Conservation (phyloP, 2,329 filamentous ascomycete species). For the Chaetomiaceae sp. region DNA sequence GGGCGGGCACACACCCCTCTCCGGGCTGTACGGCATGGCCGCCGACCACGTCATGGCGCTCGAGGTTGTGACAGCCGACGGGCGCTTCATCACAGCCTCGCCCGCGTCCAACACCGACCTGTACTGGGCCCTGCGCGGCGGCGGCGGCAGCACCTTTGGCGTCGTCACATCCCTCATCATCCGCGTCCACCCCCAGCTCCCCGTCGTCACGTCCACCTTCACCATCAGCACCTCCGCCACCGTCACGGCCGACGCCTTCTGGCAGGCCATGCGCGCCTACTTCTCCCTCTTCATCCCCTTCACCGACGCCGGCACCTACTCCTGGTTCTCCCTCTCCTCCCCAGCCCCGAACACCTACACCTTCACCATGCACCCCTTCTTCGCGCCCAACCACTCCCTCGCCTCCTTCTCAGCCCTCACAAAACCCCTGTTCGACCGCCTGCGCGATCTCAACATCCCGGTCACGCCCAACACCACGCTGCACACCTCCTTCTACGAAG, state of each 20-base stretch:
- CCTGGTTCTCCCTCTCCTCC: conserved; percentile 30
- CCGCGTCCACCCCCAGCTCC: conserved; percentile 15
- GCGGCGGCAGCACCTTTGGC: conserved; percentile 20
- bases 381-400: conserved; percentile 33
- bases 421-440: conserved; percentile 31
- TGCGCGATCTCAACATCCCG: conserved; percentile 28
- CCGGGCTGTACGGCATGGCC: conserved; percentile 40
- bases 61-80: conserved; percentile 44
- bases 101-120: conserved; percentile 36
- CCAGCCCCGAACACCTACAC: conserved; percentile 31
- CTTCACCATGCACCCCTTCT: conserved; percentile 34
- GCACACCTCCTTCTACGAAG: conserved; percentile 31
- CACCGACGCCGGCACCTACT: conserved; percentile 34
- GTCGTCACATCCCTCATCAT: conserved; percentile 20
- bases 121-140: conserved; percentile 35
- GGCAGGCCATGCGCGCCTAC: conserved; percentile 39
- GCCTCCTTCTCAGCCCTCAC: conserved; percentile 31
- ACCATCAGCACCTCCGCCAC: conserved; percentile 36
- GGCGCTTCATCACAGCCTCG: conserved; percentile 41
- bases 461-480: conserved; percentile 30
- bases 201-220: conserved; percentile 27
- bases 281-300: conserved; percentile 37
- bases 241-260: conserved; percentile 36
- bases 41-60: conserved; percentile 42
- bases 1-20: conserved; percentile 46